Percentiles rank a stretch among this genome's conserved stretches.
Evolutionary conservation across 306 rosid genomes (phyloP).

Genomic region (Cicer cuneatum): DNA sequence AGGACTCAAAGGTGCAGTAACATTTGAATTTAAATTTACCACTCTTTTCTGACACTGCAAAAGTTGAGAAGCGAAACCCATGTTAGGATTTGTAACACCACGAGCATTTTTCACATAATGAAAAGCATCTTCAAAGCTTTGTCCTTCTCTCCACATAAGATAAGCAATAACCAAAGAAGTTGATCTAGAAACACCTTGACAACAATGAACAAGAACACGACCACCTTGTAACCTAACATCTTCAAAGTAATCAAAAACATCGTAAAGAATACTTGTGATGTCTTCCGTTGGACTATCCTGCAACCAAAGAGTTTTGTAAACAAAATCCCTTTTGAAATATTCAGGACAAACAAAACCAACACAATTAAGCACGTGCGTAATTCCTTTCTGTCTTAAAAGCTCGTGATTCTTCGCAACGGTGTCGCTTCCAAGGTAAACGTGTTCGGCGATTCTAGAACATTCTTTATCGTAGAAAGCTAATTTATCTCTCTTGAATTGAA

Average conservation of each 20-base stretch:
- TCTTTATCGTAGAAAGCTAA: slow-evolving; percentile 83
- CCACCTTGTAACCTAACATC: slow-evolving; percentile 84
- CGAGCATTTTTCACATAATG: slow-evolving; percentile 90
- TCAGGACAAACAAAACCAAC: slow-evolving; percentile 96
- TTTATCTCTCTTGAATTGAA: slow-evolving; percentile 75
- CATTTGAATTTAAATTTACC: slow-evolving; percentile 5
- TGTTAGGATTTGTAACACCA: slow-evolving; percentile 88
- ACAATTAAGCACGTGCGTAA: slow-evolving; percentile 90
- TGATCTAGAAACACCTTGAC: slow-evolving; percentile 92
- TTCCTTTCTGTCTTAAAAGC: slow-evolving; percentile 68
- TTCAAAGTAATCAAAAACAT: slow-evolving; percentile 96
- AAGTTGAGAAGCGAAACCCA: slow-evolving; percentile 93
- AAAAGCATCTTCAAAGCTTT: slow-evolving; percentile 88
- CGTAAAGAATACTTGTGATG: slow-evolving; percentile 83
- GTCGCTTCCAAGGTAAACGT: slow-evolving; percentile 87
- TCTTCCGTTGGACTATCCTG: slow-evolving; percentile 89
- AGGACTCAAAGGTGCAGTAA: slow-evolving; percentile 86
- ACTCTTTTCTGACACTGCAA: slow-evolving; percentile 95
- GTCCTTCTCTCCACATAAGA: slow-evolving; percentile 95
- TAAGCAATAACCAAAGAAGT: slow-evolving; percentile 89
- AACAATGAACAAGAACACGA: slow-evolving; percentile 90
- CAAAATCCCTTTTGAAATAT: slow-evolving; percentile 84
- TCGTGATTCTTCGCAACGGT: slow-evolving; percentile 92
- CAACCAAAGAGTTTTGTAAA: slow-evolving; percentile 92
- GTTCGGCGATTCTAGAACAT: slow-evolving; percentile 87